Evolutionary conservation across 2,329 filamentous ascomycete species (phyloP).

Genomic region (Xylariaceae sp.): DNA sequence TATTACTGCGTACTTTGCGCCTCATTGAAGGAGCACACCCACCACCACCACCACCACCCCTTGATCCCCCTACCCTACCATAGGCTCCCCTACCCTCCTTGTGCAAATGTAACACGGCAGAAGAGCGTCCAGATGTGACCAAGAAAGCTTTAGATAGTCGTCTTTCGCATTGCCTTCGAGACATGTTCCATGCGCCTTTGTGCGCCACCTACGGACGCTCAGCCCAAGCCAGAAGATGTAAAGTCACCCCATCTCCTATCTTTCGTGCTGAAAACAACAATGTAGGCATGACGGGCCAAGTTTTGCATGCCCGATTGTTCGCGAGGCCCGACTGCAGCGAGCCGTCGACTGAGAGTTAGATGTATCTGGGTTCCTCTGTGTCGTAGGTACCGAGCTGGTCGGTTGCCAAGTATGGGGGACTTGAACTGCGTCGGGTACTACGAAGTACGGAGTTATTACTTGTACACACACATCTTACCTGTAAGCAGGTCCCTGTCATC

Average conservation of each 20-base stretch:
- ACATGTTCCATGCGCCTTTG: neutral
- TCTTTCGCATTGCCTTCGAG: neutral
- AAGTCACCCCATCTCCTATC: neutral
- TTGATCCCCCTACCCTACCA: neutral
- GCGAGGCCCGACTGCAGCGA: neutral
- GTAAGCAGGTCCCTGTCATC: too few species aligned
- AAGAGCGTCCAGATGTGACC: neutral
- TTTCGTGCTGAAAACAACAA: neutral
- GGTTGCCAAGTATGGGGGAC: neutral
- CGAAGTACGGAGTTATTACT: too few species aligned
- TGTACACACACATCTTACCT: too few species aligned
- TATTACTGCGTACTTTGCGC: neutral
- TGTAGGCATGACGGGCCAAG: neutral
- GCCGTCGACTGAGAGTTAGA: neutral
- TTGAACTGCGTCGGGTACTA: too few species aligned
- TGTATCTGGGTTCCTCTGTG: neutral
- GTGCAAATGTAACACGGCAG: conserved; percentile 13
- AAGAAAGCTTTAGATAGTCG: neutral
- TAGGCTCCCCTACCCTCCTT: neutral
- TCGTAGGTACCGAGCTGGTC: neutral
- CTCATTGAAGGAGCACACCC: neutral
- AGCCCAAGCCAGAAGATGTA: neutral
- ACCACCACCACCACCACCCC: too few species aligned
- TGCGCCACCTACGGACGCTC: conserved; percentile 3
- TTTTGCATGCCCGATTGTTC: neutral